phyloP scores from a whole-genome alignment of 2,329 filamentous ascomycete species.

The Diaporthe sp. region DNA sequence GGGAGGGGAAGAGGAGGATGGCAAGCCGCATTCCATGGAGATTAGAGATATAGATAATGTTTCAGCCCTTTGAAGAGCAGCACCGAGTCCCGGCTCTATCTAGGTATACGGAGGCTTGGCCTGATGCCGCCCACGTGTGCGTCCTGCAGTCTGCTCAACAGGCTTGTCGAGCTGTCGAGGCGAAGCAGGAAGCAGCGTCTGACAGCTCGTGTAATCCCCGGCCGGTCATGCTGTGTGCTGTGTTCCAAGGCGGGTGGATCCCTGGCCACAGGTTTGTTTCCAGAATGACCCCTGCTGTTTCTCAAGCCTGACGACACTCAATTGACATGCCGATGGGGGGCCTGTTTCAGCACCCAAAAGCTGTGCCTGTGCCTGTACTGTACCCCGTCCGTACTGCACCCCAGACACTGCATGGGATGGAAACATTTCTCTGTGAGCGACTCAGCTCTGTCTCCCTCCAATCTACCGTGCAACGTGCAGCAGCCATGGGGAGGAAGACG shows the following conservation, averaged over 20 bases:
- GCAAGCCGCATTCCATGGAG: conserved; percentile 9
- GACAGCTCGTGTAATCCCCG: conserved; percentile 23
- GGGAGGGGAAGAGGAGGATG: neutral
- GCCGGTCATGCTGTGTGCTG: conserved; percentile 1
- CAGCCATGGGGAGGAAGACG: neutral
- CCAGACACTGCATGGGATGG: neutral
- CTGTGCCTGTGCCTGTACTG: neutral
- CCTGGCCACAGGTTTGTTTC: conserved; percentile 6
- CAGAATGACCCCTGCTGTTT: conserved; percentile 14
- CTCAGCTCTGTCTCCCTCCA: conserved; percentile 14
- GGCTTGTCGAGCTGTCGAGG: neutral
- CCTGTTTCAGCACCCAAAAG: conserved; percentile 20
- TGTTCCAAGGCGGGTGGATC: conserved; percentile 13
- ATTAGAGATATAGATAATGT: conserved; percentile 6
- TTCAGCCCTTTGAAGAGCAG: neutral
- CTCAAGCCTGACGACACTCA: conserved; percentile 3
- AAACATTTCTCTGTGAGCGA: conserved; percentile 1
- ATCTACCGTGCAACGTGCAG: neutral
- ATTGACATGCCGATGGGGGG: conserved; percentile 15
- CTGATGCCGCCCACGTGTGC: conserved; percentile 3
- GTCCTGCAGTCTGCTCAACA: neutral
- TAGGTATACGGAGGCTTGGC: neutral
- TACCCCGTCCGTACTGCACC: neutral
- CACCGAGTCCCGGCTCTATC: neutral
- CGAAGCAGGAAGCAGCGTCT: neutral